Evolutionary conservation across 805 yeast species (phyloP), one percentile per base, ranked within the genome.

Genomic region (Dipodascopsis uninucleata): DNA sequence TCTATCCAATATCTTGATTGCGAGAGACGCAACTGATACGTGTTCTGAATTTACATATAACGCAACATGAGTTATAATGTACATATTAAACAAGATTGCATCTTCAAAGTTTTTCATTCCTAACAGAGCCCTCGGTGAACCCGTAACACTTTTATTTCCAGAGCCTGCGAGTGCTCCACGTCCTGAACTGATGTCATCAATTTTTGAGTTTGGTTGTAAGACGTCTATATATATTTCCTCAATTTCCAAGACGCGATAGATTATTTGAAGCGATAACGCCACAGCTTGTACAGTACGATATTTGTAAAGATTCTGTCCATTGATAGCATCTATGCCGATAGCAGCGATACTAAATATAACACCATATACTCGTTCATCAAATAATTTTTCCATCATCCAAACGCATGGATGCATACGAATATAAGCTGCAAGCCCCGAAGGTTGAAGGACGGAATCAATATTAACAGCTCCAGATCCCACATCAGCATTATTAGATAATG

Each of bases 361-460:
- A 5, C 62, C 65, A 61, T 78, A 77, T 2, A 79, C 77, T 36
- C 71, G 71, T 22, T 78, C 81, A 16, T 76, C 76, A 60, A 80
- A 85, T 10, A 86, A 59, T 54, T 70, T 77, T 48, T 79, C 81
- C 61, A 85, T 62, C 2, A 76, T 71, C 6, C 81, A 76, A 1
- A 84, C 70, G 2, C 86, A 82, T 3, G 93, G 93, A 46, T 84
- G 87, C 23, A 78, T 72, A 50, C 75, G 79, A 1, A 85, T 69
- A 56, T 70, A 81, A 3, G 68, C 63, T 14, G 67, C 64, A 41
- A 79, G 72, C 58, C 72, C 72, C 5, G 62, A 59, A 2, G 72
- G 67, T 2, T 66, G 63, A 1, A 75, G 72, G 32, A 79, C 59
- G 25, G 62, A 60, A 46, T 81, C 80, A 34, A 79, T 59, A 45